Percentiles rank a stretch among this genome's conserved stretches.
Conservation (phyloP, 192 early-diverging fungal species). For the Globomyces pollinis-pini region DNA sequence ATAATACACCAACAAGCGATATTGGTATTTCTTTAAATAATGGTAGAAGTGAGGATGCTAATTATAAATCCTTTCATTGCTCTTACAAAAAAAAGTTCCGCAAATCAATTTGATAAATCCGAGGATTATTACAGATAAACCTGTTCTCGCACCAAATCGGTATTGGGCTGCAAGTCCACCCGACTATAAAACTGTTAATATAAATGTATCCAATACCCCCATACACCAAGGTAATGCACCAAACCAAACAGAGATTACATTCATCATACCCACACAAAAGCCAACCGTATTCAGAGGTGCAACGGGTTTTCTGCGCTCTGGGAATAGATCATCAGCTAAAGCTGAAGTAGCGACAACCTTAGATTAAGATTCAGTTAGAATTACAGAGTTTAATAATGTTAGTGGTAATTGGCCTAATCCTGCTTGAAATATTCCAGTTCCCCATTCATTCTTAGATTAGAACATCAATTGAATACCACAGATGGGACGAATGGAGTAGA, state of each 20-base stretch:
- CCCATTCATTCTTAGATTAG: no score
- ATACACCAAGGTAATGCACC: constrained; percentile 69
- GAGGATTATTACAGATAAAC: constrained; percentile 68
- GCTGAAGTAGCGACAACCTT: constrained; percentile 59
- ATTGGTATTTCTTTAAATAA: constrained; percentile 66
- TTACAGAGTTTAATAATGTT: constrained; percentile 76
- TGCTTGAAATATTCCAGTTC: constrained; percentile 66
- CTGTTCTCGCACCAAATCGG: constrained; percentile 83
- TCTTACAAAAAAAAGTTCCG: constrained; percentile 75
- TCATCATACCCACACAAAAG: constrained; percentile 69
- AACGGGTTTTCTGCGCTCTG: constrained; percentile 34
- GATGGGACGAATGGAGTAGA: constrained; percentile 49
- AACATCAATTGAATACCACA: no score
- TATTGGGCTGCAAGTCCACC: constrained; percentile 94
- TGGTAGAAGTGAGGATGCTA: constrained; percentile 65
- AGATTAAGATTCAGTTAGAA: neutral
- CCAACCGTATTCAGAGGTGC: constrained; percentile 31
- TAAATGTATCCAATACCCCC: constrained; percentile 17
- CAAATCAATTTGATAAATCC: constrained; percentile 69
- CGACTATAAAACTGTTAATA: constrained; percentile 62
- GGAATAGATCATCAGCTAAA: constrained; percentile 77
- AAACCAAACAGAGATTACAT: constrained; percentile 69
- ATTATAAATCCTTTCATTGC: no score
- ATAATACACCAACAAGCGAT: constrained; percentile 78
- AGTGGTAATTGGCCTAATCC: constrained; percentile 82